A percentile compares a stretch with the other conserved stretches of the same genome.
These are phyloP conservation scores for Guillardia theta DNA, from an alignment of 78 protist species.

Conservation along the genomic window DNA sequence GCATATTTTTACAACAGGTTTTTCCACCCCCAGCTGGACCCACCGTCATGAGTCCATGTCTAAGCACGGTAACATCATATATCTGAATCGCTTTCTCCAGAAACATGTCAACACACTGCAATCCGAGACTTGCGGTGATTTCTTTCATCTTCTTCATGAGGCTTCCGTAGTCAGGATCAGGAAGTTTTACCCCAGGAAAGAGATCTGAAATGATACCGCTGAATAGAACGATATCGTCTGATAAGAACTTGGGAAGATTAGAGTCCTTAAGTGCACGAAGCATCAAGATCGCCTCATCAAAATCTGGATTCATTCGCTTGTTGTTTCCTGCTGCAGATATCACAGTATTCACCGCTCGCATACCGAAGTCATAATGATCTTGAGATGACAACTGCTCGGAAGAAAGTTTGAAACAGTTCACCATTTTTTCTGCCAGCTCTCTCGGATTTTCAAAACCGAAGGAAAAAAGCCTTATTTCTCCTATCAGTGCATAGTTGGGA, in stretches of 20 bases:
- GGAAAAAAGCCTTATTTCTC: slow-evolving; percentile 84
- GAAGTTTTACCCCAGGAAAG: slow-evolving; percentile 62
- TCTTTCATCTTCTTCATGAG: slow-evolving; percentile 10
- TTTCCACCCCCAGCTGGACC: slow-evolving; percentile 92
- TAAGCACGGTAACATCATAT: slow-evolving; percentile 81
- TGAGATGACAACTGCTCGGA: slow-evolving; percentile 83
- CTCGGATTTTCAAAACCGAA: slow-evolving; percentile 71
- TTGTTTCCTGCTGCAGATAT: slow-evolving; percentile 79
- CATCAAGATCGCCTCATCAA: slow-evolving; percentile 73
- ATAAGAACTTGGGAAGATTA: slow-evolving; percentile 89
- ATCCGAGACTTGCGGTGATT: background rate
- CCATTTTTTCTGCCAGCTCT: slow-evolving; percentile 66
- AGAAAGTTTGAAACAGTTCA: slow-evolving; percentile 68
- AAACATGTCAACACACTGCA: slow-evolving; percentile 53
- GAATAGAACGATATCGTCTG: slow-evolving; percentile 74
- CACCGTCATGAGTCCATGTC: slow-evolving; percentile 92
- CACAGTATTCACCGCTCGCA: slow-evolving; percentile 91
- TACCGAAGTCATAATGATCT: slow-evolving; percentile 85
- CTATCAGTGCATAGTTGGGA: slow-evolving; percentile 91
- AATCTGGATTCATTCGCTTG: slow-evolving; percentile 61
- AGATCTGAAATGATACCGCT: slow-evolving; percentile 68
- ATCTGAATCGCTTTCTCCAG: slow-evolving; percentile 68
- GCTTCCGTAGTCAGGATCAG: slow-evolving; percentile 53
- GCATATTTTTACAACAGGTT: slow-evolving; percentile 56
- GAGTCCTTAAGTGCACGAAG: slow-evolving; percentile 85